Conservation (phyloP, 192 early-diverging fungal genomes). For the Entophlyctis helioformis region DNA sequence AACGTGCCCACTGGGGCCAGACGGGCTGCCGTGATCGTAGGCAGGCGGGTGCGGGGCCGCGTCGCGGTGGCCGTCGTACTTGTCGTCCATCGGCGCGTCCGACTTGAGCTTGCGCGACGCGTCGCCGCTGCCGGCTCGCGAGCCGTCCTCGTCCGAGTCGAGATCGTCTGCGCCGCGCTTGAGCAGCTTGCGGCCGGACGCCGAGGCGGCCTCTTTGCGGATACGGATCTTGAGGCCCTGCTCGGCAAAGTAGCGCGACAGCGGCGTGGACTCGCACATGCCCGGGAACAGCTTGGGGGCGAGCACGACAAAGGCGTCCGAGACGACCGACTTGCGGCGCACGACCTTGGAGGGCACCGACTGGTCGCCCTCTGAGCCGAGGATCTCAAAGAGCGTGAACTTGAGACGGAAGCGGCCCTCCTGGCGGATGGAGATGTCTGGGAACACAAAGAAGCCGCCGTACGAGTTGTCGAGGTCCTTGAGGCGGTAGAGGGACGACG, state of each 20-base stretch:
- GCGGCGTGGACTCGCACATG: slow-evolving; percentile 85
- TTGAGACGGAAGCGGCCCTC: slow-evolving; percentile 59
- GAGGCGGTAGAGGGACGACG: slow-evolving; percentile 80
- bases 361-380: slow-evolving; percentile 68
- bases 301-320: slow-evolving; percentile 68
- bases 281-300: slow-evolving; percentile 95
- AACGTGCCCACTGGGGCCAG: too few species aligned
- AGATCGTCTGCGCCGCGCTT: too few species aligned
- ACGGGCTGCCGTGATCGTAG: too few species aligned
- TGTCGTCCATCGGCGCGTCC: too few species aligned
- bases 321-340: slow-evolving; percentile 75
- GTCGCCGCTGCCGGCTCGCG: too few species aligned
- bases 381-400: slow-evolving; percentile 86
- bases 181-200: too few species aligned
- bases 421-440: slow-evolving; percentile 84
- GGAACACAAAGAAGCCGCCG: slow-evolving; percentile 94
- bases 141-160: too few species aligned
- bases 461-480: slow-evolving; percentile 78
- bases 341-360: too few species aligned
- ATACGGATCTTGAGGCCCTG: slow-evolving; percentile 93
- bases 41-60: too few species aligned
- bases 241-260: slow-evolving; percentile 87
- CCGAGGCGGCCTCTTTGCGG: slow-evolving; percentile 61
- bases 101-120: too few species aligned
- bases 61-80: too few species aligned